Percentiles rank a stretch among this genome's conserved stretches.
Evolutionary conservation across 2,329 filamentous ascomycete genomes (phyloP).

Genomic region (Davidsoniella australis): DNA sequence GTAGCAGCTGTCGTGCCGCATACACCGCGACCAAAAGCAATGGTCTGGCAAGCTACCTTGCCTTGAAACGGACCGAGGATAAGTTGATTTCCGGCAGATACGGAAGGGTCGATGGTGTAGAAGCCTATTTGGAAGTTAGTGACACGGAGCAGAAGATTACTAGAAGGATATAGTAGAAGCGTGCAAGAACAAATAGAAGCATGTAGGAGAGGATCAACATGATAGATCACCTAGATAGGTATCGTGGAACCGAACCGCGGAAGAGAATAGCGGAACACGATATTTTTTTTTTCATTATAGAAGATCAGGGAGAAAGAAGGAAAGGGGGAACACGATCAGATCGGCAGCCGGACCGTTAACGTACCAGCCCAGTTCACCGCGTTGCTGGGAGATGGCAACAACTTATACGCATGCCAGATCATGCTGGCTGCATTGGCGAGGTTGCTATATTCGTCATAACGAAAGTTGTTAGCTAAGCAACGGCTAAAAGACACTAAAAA

Average conservation of each 20-base stretch:
- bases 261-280: too few species aligned
- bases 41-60: slow-evolving; percentile 64
- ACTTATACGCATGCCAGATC: slow-evolving; percentile 65
- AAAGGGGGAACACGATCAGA: too few species aligned
- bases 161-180: too few species aligned
- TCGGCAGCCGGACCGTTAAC: slow-evolving; percentile 7
- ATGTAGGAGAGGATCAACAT: too few species aligned
- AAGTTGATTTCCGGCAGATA: slow-evolving; percentile 29
- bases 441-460: slow-evolving; percentile 34
- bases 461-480: neutral
- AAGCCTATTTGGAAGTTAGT: slow-evolving; percentile 35
- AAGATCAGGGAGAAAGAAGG: neutral
- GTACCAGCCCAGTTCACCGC: slow-evolving; percentile 62
- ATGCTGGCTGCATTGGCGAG: slow-evolving; percentile 59
- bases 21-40: slow-evolving; percentile 55
- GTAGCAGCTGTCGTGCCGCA: slow-evolving; percentile 53
- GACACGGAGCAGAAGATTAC: neutral
- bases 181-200: too few species aligned
- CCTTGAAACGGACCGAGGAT: slow-evolving; percentile 70
- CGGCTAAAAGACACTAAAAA: too few species aligned
- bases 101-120: slow-evolving; percentile 43
- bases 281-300: neutral
- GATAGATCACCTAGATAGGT: too few species aligned
- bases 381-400: slow-evolving; percentile 45
- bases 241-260: too few species aligned